Percentiles rank a stretch among this genome's conserved stretches.
Conservation (phyloP, 208 protist genomes). For the Herpetomonas muscarum region DNA sequence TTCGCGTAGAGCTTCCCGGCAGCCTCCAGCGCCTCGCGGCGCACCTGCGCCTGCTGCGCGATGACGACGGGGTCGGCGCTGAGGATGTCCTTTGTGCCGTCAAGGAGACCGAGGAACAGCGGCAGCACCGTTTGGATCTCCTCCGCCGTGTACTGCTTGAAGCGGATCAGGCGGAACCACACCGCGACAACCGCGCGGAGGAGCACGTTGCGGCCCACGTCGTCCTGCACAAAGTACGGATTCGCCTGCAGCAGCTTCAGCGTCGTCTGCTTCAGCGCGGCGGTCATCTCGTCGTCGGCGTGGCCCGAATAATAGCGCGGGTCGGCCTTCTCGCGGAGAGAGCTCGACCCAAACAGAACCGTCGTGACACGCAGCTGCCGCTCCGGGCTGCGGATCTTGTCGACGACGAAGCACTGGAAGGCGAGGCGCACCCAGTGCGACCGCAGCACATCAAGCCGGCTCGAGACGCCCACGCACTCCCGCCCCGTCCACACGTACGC, state of each 20-base stretch:
- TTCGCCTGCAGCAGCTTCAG: constrained; percentile 60
- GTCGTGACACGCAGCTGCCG: constrained; percentile 60
- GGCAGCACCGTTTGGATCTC: constrained; percentile 48
- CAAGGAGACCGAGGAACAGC: constrained; percentile 47
- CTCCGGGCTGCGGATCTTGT: constrained; percentile 30
- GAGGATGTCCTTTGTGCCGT: constrained; percentile 35
- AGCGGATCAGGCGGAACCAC: constrained; percentile 44
- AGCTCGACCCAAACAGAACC: constrained; percentile 65
- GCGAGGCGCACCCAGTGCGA: constrained; percentile 53
- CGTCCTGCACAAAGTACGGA: constrained; percentile 51
- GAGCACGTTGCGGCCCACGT: constrained; percentile 38
- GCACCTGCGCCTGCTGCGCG: not conserved
- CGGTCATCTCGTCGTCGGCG: constrained; percentile 46
- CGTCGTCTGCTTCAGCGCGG: constrained; percentile 35
- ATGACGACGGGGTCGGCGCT: constrained; percentile 1
- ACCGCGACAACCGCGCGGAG: constrained; percentile 37
- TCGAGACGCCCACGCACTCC: constrained; percentile 29
- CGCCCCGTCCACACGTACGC: constrained; percentile 40
- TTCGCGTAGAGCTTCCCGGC: constrained; percentile 1
- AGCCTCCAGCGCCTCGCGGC: not conserved
- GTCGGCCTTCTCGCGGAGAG: constrained; percentile 25
- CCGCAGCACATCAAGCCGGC: constrained; percentile 42
- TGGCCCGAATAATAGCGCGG: constrained; percentile 32
- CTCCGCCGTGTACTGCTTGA: constrained; percentile 43
- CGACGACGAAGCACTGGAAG: constrained; percentile 48